Evolutionary conservation across 371 early-diverging fungal species (phyloP).

Genomic region (Circinella umbellata): DNA sequence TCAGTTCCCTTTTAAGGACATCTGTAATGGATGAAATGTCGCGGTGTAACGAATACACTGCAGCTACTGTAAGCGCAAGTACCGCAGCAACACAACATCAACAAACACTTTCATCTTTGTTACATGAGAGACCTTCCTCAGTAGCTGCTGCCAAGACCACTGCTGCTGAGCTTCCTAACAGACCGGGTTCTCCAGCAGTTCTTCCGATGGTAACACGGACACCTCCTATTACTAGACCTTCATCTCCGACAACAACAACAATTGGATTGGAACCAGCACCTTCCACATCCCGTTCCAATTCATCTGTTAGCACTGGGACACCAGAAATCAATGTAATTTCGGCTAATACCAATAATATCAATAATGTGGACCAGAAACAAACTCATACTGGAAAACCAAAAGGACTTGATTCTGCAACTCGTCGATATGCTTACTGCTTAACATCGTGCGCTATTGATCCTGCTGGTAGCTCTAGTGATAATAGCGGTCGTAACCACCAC

Average conservation of each 20-base stretch:
- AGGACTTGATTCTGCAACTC: slow-evolving; percentile 54
- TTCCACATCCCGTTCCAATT: neutral
- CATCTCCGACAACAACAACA: neutral
- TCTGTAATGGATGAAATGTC: neutral
- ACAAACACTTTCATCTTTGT: slow-evolving; percentile 1
- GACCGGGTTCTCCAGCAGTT: neutral
- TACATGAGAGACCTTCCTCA: neutral
- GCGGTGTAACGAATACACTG: neutral
- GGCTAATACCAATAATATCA: neutral
- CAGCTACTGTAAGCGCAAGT: neutral
- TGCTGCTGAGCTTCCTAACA: neutral
- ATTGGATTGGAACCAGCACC: neutral
- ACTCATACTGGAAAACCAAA: slow-evolving; percentile 50
- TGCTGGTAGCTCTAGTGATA: neutral
- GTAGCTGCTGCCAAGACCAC: slow-evolving; percentile 13
- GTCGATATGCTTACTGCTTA: slow-evolving; percentile 59
- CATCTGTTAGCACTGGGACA: neutral
- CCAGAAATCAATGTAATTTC: neutral
- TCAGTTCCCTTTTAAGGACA: slow-evolving; percentile 43
- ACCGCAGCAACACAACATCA: neutral
- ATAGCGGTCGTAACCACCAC: slow-evolving; percentile 11
- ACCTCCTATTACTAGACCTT: neutral
- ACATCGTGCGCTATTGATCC: slow-evolving; percentile 40
- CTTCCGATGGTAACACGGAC: neutral
- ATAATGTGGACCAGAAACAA: neutral